phyloP scores from a whole-genome alignment of 306 rosid species.

The Fragaria nilgerrensis region DNA sequence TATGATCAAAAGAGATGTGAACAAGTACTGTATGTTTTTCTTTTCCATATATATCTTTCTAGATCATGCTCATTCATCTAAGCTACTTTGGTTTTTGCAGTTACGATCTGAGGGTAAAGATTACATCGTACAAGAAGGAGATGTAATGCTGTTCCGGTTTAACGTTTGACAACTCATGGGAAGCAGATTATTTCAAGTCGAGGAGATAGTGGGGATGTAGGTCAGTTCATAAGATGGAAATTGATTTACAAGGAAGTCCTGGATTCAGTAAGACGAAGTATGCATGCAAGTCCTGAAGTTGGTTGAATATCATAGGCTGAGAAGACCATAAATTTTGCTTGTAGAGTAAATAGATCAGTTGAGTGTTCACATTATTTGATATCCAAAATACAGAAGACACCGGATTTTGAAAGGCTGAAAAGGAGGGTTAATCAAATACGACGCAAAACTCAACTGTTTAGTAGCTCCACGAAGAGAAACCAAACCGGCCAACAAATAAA shows the following conservation, averaged over 20 bases:
- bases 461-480: no score
- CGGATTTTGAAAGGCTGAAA: no score
- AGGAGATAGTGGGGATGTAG: constrained; percentile 20
- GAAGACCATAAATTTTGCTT: constrained; percentile 13
- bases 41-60: neutral
- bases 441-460: no score
- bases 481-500: no score
- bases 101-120: constrained; percentile 96
- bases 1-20: neutral
- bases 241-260: neutral
- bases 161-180: constrained; percentile 49
- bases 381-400: neutral
- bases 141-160: constrained; percentile 94
- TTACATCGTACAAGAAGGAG: constrained; percentile 88
- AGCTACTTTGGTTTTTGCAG: constrained; percentile 46
- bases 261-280: neutral
- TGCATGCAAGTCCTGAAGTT: neutral
- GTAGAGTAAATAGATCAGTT: constrained; percentile 23
- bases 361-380: constrained; percentile 10
- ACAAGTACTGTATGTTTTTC: neutral
- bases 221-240: neutral
- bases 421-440: no score
- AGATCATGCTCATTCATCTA: neutral
- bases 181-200: constrained; percentile 9
- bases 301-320: neutral